Conservation (phyloP, 139 green algal genomes). For the Tetraselmis striata region DNA sequence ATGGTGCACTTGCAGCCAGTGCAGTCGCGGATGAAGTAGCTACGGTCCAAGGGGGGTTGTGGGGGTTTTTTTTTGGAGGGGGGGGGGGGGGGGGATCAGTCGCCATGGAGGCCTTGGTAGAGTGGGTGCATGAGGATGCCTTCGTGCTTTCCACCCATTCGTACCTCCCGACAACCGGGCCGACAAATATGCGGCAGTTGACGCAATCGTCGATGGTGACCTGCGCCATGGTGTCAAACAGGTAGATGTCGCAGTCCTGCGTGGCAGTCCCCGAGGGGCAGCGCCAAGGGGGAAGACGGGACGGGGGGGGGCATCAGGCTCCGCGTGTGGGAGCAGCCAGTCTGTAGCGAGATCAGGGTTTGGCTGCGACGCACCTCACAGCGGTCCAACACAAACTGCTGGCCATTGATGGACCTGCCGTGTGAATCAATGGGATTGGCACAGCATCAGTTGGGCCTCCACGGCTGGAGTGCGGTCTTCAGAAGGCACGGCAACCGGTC, state of each 20-base stretch:
- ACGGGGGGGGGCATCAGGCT: neutral
- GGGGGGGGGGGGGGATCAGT: no score
- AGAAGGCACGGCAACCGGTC: neutral
- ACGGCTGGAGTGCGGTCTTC: no score
- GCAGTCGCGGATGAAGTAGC: slow-evolving; percentile 60
- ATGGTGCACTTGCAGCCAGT: slow-evolving; percentile 36
- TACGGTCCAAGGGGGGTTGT: slow-evolving; percentile 12
- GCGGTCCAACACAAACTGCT: slow-evolving; percentile 54
- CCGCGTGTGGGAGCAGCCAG: neutral
- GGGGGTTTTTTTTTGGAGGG: no score
- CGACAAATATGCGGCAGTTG: slow-evolving; percentile 58
- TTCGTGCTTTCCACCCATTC: no score
- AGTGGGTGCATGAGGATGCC: no score
- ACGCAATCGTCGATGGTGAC: slow-evolving; percentile 64
- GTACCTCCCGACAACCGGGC: slow-evolving; percentile 42
- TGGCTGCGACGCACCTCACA: slow-evolving; percentile 33
- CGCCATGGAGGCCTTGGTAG: no score
- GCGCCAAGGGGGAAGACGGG: neutral
- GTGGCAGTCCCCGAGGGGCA: neutral
- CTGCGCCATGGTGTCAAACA: slow-evolving; percentile 47
- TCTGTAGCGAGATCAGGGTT: neutral
- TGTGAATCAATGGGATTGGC: no score
- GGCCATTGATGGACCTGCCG: slow-evolving; percentile 50
- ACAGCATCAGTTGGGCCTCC: no score
- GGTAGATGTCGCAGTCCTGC: slow-evolving; percentile 56